Base-by-base conservation (phyloP, 202 grass and related monocot species). In the Miscanthus sacchariflorus region DNA sequence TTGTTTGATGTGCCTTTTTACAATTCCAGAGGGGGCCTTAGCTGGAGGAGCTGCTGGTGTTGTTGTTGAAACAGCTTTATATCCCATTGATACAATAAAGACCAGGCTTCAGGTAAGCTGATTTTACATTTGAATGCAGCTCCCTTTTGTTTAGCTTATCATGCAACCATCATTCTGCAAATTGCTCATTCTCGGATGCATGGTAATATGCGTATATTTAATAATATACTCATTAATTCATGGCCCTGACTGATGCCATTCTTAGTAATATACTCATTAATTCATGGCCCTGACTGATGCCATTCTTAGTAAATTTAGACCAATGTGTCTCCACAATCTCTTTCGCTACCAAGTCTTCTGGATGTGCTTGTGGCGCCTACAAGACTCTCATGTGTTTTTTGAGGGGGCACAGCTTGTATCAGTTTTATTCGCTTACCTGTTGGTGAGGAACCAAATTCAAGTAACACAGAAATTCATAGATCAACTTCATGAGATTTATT, bases 11-110 rank as follows among this genome's bases (percentile, higher is more conserved):
- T 23, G 30, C 2, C 50, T 81, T 46, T n/a, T n/a, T 21, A 0
- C 49, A 65, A 82, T 87, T 74, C n/a, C 88, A 95, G 93, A 95
- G 75, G 96, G 96, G 45, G 78, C 91, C 63, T 87, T 95, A 54
- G 90, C 96, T 15, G 96, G 96, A 93, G 96, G 93, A 21, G 81
- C 90, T 65, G 90, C 93, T 67, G 93, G 96, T 74, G 92, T 90
- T 79, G 87, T 95, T 9, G 96, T 95, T 7, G 96, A 98, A 85
- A 94, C 93, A 65, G 82, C 88, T 23, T 61, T 95, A 30, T 98
- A 98, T 63, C 93, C 96, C 6, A 95, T 98, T 39, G 96, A 95
- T 84, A 98, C 96, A 35, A 95, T 95, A 79, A 98, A 98, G 21
- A 98, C 92, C 27, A 89, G 96, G 83, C 96, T 98, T 75, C 93